phyloP scores from a whole-genome alignment of 1,139 yeast species.

The Sugiyamaella neomexicana region DNA sequence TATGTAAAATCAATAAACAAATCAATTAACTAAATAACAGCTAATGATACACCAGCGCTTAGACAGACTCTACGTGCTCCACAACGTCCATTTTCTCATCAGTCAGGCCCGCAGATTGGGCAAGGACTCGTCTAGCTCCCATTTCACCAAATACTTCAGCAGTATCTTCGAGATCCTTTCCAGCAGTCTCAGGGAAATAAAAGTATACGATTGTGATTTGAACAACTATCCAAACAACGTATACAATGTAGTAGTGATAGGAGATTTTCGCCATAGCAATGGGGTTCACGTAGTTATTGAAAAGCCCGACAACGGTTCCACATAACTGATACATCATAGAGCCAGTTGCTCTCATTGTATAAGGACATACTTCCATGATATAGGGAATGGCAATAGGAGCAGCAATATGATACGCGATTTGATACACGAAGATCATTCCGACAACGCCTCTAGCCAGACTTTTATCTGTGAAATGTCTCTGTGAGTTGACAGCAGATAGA shows the following conservation, averaged over 20 bases:
- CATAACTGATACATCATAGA: constrained; percentile 31
- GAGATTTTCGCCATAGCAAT: constrained; percentile 58
- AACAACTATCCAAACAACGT: constrained; percentile 30
- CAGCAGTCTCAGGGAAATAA: constrained; percentile 50
- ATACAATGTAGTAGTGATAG: constrained; percentile 43
- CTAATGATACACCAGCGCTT: background rate
- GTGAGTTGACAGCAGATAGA: constrained; percentile 31
- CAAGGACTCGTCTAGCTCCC: constrained; percentile 41
- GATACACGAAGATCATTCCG: constrained; percentile 26
- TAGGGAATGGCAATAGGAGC: constrained; percentile 43
- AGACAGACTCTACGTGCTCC: constrained; percentile 12
- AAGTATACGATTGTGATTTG: constrained; percentile 39
- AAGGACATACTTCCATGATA: constrained; percentile 43
- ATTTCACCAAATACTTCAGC: constrained; percentile 48
- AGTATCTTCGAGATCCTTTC: constrained; percentile 51
- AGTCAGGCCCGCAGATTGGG: constrained; percentile 10
- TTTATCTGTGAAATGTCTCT: constrained; percentile 26
- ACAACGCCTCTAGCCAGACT: constrained; percentile 27
- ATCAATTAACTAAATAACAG: constrained; percentile 1
- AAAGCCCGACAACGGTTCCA: constrained; percentile 24
- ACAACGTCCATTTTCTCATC: constrained; percentile 9
- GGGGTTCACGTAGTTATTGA: constrained; percentile 55
- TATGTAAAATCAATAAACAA: background rate
- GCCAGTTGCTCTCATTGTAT: constrained; percentile 42
- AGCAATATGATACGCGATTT: constrained; percentile 20